Evolutionary conservation across 2,329 filamentous ascomycete genomes (phyloP).

Genomic region (Colletotrichum sansevieriae): DNA sequence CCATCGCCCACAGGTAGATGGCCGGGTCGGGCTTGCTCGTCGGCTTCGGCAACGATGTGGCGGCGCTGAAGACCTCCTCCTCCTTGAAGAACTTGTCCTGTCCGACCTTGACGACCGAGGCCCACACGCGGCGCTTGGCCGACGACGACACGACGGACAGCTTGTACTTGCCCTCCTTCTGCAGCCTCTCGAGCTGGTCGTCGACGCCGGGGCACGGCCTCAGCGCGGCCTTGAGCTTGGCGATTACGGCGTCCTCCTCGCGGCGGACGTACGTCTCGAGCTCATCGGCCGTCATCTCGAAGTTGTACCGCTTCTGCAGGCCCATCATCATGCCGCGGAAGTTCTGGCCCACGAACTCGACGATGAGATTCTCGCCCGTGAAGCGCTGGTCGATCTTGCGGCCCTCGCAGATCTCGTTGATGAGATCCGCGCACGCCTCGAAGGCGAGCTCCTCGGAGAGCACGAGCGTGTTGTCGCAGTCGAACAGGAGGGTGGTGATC

Average conservation of each 20-base stretch:
- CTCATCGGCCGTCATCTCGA: conserved; percentile 76
- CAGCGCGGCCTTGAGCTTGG: conserved; percentile 78
- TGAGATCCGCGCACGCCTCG: conserved; percentile 88
- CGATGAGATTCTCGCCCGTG: conserved; percentile 82
- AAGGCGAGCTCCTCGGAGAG: conserved; percentile 92
- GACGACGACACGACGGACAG: conserved; percentile 87
- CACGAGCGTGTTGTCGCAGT: conserved; percentile 93
- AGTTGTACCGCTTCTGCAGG: conserved; percentile 81
- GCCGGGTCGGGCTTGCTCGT: conserved; percentile 92
- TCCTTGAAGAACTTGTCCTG: conserved; percentile 85
- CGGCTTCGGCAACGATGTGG: conserved; percentile 81
- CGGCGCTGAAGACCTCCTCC: conserved; percentile 84
- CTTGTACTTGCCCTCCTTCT: conserved; percentile 72
- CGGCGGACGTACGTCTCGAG: conserved; percentile 79
- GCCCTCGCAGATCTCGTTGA: conserved; percentile 84
- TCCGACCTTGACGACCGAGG: conserved; percentile 82
- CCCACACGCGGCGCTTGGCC: conserved; percentile 81
- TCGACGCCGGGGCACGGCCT: conserved; percentile 77
- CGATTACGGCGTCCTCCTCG: conserved; percentile 88
- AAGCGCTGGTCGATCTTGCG: conserved; percentile 76
- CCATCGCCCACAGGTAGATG: conserved; percentile 84
- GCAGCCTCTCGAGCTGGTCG: conserved; percentile 75
- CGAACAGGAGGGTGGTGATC: conserved; percentile 81
- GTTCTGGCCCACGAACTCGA: conserved; percentile 92
- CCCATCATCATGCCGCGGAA: conserved; percentile 91